phyloP scores from a whole-genome alignment of 495 filamentous ascomycete genomes.

The Daldinia vernicosa region DNA sequence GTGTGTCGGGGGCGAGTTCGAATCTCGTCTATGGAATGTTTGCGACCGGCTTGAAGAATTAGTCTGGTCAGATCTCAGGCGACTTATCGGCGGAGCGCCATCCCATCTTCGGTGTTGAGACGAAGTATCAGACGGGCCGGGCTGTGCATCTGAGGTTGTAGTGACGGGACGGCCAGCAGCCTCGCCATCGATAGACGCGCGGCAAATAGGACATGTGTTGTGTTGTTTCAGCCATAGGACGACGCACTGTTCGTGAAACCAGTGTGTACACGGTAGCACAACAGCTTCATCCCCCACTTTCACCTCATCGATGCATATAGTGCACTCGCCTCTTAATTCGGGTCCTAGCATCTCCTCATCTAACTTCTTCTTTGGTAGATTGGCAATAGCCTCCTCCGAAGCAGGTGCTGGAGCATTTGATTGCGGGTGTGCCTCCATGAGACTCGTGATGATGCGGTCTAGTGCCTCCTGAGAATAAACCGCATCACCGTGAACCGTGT shows the following conservation, averaged over 20 bases:
- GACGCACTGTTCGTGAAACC: constrained; percentile 86
- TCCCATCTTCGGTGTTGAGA: constrained; percentile 25
- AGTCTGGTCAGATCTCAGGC: constrained; percentile 32
- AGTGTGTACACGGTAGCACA: constrained; percentile 86
- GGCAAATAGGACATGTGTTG: constrained; percentile 90
- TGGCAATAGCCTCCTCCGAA: constrained; percentile 72
- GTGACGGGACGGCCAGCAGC: constrained; percentile 33
- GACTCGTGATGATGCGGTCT: constrained; percentile 84
- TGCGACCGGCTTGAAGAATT: constrained; percentile 15
- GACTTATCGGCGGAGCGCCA: constrained; percentile 5
- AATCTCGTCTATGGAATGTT: constrained; percentile 22
- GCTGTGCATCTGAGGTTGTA: constrained; percentile 23
- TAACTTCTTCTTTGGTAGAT: constrained; percentile 74
- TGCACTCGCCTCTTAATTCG: constrained; percentile 76
- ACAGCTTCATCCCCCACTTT: constrained; percentile 77
- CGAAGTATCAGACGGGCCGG: neutral
- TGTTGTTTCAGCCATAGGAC: constrained; percentile 84
- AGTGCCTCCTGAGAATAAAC: constrained; percentile 91
- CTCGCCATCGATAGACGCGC: constrained; percentile 70
- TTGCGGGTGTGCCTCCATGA: constrained; percentile 82
- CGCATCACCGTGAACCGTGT: constrained; percentile 75
- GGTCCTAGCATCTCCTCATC: constrained; percentile 70
- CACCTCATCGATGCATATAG: constrained; percentile 92
- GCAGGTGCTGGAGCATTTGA: constrained; percentile 87
- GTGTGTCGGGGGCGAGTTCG: constrained; percentile 34